Evolutionary conservation across 2,329 filamentous ascomycete species (phyloP).

Genomic region (Penicillium olsonii): DNA sequence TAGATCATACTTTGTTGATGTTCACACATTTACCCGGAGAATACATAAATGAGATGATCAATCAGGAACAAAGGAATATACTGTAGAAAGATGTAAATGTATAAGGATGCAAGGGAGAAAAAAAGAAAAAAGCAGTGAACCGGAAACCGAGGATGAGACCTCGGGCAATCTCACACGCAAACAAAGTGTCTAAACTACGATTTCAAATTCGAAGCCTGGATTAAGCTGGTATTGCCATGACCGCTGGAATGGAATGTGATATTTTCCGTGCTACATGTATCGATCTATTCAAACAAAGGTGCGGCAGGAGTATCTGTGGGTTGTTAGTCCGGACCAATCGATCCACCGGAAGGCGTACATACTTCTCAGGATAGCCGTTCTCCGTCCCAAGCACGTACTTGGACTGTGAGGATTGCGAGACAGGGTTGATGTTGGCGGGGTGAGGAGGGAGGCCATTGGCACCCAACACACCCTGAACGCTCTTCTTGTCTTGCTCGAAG

Average conservation of each 20-base stretch:
- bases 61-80: no score
- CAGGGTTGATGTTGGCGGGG: slow-evolving; percentile 67
- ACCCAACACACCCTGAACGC: slow-evolving; percentile 63
- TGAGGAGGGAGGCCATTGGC: slow-evolving; percentile 82
- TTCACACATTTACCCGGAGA: no score
- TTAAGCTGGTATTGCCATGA: no score
- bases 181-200: background rate
- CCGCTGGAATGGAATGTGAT: background rate
- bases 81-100: no score
- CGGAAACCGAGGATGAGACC: no score
- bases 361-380: slow-evolving; percentile 71
- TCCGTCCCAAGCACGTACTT: slow-evolving; percentile 67
- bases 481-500: slow-evolving; percentile 66
- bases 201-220: no score
- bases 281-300: slow-evolving; percentile 42
- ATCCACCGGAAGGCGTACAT: slow-evolving; percentile 46
- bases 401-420: slow-evolving; percentile 32
- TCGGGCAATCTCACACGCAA: background rate
- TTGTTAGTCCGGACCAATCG: slow-evolving; percentile 17
- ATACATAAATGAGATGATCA: no score
- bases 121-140: no score
- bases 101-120: no score
- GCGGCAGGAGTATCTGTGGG: slow-evolving; percentile 47
- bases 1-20: no score
- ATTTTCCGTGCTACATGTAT: slow-evolving; percentile 6